These are phyloP conservation scores for Rubia peregrina DNA, from an alignment of 305 asterid genomes.

Conservation along the genomic window DNA sequence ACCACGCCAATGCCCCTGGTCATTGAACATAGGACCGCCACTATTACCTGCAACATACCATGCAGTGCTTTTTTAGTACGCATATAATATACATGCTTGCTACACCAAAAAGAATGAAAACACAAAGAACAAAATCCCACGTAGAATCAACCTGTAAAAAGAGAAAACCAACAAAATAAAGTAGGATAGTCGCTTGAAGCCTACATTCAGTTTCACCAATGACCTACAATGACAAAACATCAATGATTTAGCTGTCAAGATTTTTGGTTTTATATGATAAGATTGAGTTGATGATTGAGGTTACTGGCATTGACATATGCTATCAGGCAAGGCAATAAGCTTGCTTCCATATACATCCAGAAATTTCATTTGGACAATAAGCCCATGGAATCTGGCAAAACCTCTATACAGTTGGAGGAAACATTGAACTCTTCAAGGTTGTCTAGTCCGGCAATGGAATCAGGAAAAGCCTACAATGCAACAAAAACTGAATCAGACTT, in stretches of 20 bases:
- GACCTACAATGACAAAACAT: constrained; percentile 36
- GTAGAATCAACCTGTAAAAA: too few species aligned
- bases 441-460: constrained; percentile 71
- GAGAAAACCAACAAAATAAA: too few species aligned
- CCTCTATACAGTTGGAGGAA: constrained; percentile 62
- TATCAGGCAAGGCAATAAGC: constrained; percentile 74
- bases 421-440: constrained; percentile 79
- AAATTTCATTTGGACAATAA: constrained; percentile 54
- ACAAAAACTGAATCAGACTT: constrained; percentile 10
- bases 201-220: too few species aligned
- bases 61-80: too few species aligned
- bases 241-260: not conserved
- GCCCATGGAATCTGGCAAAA: constrained; percentile 81
- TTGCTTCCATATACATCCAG: constrained; percentile 71
- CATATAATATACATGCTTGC: too few species aligned
- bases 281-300: not conserved
- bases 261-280: not conserved
- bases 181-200: too few species aligned
- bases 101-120: too few species aligned
- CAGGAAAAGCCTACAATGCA: constrained; percentile 55
- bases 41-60: too few species aligned
- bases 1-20: too few species aligned
- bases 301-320: constrained; percentile 87
- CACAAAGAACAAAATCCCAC: too few species aligned
- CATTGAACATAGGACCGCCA: too few species aligned